Evolutionary conservation across 1,284 basidiomycete genomes (phyloP), one percentile per base, ranked within the genome.

Genomic region (Ganoderma sp.): DNA sequence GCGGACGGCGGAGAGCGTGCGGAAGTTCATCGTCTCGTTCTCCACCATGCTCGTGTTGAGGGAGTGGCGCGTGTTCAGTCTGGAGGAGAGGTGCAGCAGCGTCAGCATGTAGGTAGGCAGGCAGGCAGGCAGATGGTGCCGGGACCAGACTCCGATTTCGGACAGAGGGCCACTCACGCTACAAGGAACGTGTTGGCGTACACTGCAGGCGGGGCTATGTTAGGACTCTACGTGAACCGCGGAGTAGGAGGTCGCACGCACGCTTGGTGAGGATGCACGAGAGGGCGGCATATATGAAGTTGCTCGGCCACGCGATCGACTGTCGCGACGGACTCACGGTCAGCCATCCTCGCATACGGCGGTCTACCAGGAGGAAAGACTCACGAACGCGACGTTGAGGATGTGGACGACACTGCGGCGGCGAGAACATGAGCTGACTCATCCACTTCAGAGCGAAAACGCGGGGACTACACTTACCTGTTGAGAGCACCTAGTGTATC

Each of bases 161-260:
- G 3, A 32, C 2, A 10, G 37, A 10, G 37, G 3, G 10, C 8
- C 10, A 67, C 65, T 63, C n/a, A 67, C 65, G 65, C 65, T 22
- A 59, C 65, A 17, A 67, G 41, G 65, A 67, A 67, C 37, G 66
- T 58, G 43, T 67, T 67, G 37, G 66, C 66, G 6, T 67, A 67
- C 45, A 67, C 66, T 67, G 57, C n/a, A 57, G 25, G 2, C 25
- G 25, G 25, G 25, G 25, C n/a, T n/a, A n/a, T n/a, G n/a, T 28
- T 10, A 14, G 50, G 22, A 25, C 42, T 14, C 25, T 14, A 19
- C 19, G n/a, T 63, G 5, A 61, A 41, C 3, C 5, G 17, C 10
- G 50, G 14, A 7, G n/a, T n/a, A n/a, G 42, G 14, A 19, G 14
- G 17, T 48, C n/a, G 15, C 3, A 66, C 67, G 63, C 39, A 67